These are phyloP conservation scores for Aspergillus fumigatus DNA, from an alignment of 2,329 filamentous ascomycete species.

Conservation along the genomic window DNA sequence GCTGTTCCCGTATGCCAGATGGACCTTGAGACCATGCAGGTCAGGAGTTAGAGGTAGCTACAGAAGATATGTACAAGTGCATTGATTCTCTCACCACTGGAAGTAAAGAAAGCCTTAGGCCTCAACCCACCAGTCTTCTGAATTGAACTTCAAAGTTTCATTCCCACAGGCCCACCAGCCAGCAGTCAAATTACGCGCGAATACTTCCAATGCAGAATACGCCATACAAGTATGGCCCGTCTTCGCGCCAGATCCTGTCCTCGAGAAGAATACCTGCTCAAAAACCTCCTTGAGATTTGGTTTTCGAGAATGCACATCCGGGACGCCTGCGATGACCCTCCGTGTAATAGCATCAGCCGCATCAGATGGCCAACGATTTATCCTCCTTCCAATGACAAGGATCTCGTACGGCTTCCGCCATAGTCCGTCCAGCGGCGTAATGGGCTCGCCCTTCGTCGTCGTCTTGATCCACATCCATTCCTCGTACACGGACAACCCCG, in stretches of 20 bases:
- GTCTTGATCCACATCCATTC: conserved; percentile 64
- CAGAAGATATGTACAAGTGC: not conserved
- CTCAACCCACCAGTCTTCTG: conserved; percentile 47
- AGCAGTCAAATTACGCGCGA: conserved; percentile 54
- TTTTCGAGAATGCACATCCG: conserved; percentile 62
- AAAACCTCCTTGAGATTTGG: conserved; percentile 56
- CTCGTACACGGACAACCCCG: conserved; percentile 49
- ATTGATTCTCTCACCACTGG: not conserved
- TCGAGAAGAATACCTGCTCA: conserved; percentile 42
- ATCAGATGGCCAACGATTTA: conserved; percentile 8
- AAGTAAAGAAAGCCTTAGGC: not conserved
- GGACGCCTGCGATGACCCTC: conserved; percentile 54
- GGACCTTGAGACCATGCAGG: not conserved
- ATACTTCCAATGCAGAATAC: conserved; percentile 56
- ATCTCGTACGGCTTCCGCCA: conserved; percentile 62
- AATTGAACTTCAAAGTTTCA: conserved; percentile 59
- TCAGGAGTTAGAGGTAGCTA: not conserved
- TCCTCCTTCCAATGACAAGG: conserved; percentile 44
- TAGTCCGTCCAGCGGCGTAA: conserved; percentile 47
- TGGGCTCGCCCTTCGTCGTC: conserved; percentile 49
- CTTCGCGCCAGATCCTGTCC: not conserved
- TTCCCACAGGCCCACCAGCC: conserved; percentile 62
- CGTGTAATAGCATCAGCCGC: conserved; percentile 29
- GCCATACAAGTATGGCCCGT: conserved; percentile 5
- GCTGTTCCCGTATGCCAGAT: not conserved